Conservation (phyloP, 2,329 filamentous ascomycete species). For the Ophiognomonia clavigignenti-juglandacearum region DNA sequence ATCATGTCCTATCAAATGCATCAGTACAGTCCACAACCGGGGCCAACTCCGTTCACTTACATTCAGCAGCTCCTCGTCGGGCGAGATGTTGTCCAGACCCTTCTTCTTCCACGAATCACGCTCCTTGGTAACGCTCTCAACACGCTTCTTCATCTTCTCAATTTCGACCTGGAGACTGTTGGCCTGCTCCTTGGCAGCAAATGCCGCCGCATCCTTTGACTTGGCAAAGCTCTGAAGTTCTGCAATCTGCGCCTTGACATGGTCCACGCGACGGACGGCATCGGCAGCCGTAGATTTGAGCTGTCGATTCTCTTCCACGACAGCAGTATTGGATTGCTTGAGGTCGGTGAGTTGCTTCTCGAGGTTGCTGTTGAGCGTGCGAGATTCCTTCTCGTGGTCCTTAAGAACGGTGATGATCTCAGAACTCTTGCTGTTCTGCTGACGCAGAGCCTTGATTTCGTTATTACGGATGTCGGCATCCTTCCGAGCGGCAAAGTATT, state of each 20-base stretch:
- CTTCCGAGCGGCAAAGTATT: conserved; percentile 95
- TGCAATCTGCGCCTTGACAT: conserved; percentile 67
- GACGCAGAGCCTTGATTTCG: conserved; percentile 73
- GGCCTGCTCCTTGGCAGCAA: conserved; percentile 49
- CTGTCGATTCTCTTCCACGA: conserved; percentile 68
- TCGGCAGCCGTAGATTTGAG: conserved; percentile 70
- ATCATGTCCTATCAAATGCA: conserved; percentile 56
- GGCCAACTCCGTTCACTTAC: conserved; percentile 63
- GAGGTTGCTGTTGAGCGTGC: conserved; percentile 71
- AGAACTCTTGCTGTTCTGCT: conserved; percentile 83
- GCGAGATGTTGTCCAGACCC: conserved; percentile 72
- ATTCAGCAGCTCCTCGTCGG: conserved; percentile 79
- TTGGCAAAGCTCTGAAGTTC: conserved; percentile 73
- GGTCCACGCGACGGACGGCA: conserved; percentile 63
- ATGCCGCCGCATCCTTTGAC: conserved; percentile 63
- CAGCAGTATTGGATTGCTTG: conserved; percentile 69
- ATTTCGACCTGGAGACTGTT: conserved; percentile 67
- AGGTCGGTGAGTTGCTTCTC: conserved; percentile 88
- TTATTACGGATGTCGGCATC: conserved; percentile 80
- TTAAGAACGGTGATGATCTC: conserved; percentile 93
- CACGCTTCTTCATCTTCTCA: conserved; percentile 71
- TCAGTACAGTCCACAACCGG: not conserved
- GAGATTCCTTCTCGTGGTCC: conserved; percentile 75
- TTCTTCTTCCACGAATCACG: conserved; percentile 83
- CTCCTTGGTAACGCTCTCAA: conserved; percentile 77